These are phyloP conservation scores for Fusarium napiforme DNA, from an alignment of 2,329 filamentous ascomycete species.

Conservation along the genomic window DNA sequence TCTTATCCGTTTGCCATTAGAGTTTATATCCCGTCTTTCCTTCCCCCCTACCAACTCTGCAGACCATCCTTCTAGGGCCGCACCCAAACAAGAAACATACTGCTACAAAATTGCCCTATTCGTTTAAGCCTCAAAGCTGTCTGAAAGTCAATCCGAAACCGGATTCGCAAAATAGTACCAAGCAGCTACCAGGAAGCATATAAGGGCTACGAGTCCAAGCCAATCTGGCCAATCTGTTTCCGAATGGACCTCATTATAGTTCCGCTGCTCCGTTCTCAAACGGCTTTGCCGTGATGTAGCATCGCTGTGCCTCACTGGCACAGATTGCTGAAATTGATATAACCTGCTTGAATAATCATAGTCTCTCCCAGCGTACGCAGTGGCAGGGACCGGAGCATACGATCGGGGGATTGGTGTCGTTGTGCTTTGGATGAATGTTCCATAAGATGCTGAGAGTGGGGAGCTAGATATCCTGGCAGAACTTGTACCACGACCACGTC, in stretches of 20 bases:
- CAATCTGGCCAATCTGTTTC: neutral
- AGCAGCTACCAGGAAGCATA: neutral
- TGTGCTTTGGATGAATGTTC: neutral
- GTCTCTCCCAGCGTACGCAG: too few relatives aligned
- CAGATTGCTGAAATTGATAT: neutral
- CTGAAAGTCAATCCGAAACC: neutral
- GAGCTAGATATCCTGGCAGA: neutral
- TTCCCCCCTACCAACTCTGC: fast-evolving
- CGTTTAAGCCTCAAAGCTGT: fast-evolving
- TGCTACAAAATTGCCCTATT: neutral
- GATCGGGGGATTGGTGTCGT: neutral
- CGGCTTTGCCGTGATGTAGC: neutral
- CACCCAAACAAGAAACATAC: fast-evolving
- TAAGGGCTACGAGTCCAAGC: fast-evolving
- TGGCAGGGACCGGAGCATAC: neutral
- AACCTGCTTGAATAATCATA: neutral
- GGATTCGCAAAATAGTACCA: neutral
- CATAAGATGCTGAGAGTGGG: neutral
- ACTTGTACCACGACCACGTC: neutral
- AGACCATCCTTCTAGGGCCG: fast-evolving
- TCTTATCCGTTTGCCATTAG: neutral
- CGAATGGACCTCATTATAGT: neutral
- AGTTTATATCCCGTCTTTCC: neutral
- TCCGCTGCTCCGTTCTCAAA: neutral
- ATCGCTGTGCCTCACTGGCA: neutral